A percentile compares a stretch with the other conserved stretches of the same genome.
Evolutionary conservation across 2,329 filamentous ascomycete species (phyloP).

Genomic region (Tolypocladium ophioglossoides): DNA sequence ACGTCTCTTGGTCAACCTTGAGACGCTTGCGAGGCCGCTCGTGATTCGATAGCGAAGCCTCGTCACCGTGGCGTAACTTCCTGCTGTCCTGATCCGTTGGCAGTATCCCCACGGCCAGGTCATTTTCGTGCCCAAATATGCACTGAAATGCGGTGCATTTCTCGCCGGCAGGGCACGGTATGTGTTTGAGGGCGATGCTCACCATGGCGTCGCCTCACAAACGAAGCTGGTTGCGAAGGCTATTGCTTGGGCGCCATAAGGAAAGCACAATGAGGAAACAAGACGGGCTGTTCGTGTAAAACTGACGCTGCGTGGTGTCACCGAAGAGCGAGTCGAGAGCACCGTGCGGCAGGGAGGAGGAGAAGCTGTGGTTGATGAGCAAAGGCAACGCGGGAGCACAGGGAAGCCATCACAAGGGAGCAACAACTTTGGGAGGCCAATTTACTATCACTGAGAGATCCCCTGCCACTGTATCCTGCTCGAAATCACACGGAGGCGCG

Average conservation of each 20-base stretch:
- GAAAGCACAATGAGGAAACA: background rate
- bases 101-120: constrained; percentile 6
- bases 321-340: background rate
- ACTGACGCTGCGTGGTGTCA: background rate
- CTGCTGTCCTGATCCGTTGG: background rate
- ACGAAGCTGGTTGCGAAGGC: background rate
- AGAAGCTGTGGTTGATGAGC: background rate
- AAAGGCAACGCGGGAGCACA: background rate
- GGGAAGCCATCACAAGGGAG: background rate
- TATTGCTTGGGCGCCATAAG: background rate
- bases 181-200: constrained; percentile 33
- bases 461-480: background rate
- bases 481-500: background rate
- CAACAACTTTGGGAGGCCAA: background rate
- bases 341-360: background rate
- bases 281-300: background rate
- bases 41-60: constrained; percentile 9
- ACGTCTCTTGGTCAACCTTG: constrained; percentile 11
- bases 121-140: constrained; percentile 35
- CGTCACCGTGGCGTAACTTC: background rate
- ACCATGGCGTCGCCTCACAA: constrained; percentile 10
- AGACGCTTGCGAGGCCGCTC: constrained; percentile 19
- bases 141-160: constrained; percentile 38
- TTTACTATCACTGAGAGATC: background rate
- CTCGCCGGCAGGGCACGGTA: constrained; percentile 39